Conservation (phyloP, 345 rosid genomes). For the Eutrema japonicum region DNA sequence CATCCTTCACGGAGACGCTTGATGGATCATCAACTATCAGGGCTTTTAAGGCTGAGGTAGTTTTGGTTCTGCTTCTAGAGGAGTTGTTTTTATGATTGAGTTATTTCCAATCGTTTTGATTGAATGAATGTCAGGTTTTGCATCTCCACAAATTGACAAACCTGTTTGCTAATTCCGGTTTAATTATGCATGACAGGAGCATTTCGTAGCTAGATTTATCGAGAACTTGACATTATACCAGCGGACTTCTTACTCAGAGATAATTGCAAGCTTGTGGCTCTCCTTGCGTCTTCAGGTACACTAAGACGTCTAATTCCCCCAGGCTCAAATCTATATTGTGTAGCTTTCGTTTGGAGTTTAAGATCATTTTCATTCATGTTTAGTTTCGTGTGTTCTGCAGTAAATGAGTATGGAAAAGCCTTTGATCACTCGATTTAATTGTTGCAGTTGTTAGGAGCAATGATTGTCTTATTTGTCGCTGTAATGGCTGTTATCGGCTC, state of each 20-base stretch:
- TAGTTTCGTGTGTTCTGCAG: not conserved
- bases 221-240: constrained; percentile 70
- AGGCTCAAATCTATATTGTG: not conserved
- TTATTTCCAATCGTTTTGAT: not conserved
- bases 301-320: not conserved
- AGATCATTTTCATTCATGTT: constrained; percentile 18
- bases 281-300: constrained; percentile 95
- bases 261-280: constrained; percentile 90
- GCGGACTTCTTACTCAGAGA: constrained; percentile 80
- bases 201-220: constrained; percentile 62
- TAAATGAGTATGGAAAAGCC: not conserved
- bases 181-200: constrained; percentile 50
- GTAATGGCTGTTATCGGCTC: constrained; percentile 81
- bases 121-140: constrained; percentile 11
- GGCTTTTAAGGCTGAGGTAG: constrained; percentile 84
- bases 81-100: constrained; percentile 12
- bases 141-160: constrained; percentile 16
- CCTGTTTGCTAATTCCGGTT: not conserved
- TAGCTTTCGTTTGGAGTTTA: constrained; percentile 8
- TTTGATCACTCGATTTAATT: constrained; percentile 24
- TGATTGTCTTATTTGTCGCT: constrained; percentile 73
- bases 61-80: constrained; percentile 21
- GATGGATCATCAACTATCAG: constrained; percentile 92
- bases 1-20: constrained; percentile 87
- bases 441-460: constrained; percentile 77